Base-by-base conservation (phyloP, 192 early-diverging fungal genomes). In the Gigaspora rosea region DNA sequence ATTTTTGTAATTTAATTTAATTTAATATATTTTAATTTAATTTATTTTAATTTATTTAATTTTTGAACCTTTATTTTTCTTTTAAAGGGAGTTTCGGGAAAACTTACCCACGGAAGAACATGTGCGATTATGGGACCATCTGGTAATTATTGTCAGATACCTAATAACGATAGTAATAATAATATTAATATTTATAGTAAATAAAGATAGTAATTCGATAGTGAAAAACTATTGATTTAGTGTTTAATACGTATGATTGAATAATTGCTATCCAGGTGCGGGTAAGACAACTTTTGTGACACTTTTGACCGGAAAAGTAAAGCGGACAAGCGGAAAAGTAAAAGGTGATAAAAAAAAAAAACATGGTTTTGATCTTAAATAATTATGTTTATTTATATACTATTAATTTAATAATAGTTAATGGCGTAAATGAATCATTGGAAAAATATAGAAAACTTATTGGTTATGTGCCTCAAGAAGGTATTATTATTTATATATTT, bases 401-500 rank as follows among this genome's bases (percentile, higher is more conserved):
- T 0, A 13, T 5, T 56, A n/a, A 13, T 13, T 56, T 15, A 11
- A 12, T 66, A 47, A 66, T 46, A 69, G 67, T 93, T 49, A 91
- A 92, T 76, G 90, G 91, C 20, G 77, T 73, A 35, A 81, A 81
- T 10, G 87, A 89, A 35, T 86, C 91, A 47, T 80, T 92, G 8
- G 83, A 85, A 52, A 77, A 86, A 35, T 92, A 90, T 75, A 77
- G 83, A 32, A 92, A 92, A 78, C 75, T 92, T 33, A 88, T 92
- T 74, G 92, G 92, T 35, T 93, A 83, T 80, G 92, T 93, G 2
- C 90, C 91, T 0, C 92, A 93, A 78, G 92, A 93, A 64, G 67
- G 67, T 69, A 9, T 27, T 51, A 8, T 12, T 12, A 50, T 51
- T 51, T n/a, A 27, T 27, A 27, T 27, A n/a, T 27, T 27, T 27